Evolutionary conservation across 495 filamentous ascomycete genomes (phyloP), one percentile per base, ranked within the genome.

Genomic region (Geoglossum glabrum): DNA sequence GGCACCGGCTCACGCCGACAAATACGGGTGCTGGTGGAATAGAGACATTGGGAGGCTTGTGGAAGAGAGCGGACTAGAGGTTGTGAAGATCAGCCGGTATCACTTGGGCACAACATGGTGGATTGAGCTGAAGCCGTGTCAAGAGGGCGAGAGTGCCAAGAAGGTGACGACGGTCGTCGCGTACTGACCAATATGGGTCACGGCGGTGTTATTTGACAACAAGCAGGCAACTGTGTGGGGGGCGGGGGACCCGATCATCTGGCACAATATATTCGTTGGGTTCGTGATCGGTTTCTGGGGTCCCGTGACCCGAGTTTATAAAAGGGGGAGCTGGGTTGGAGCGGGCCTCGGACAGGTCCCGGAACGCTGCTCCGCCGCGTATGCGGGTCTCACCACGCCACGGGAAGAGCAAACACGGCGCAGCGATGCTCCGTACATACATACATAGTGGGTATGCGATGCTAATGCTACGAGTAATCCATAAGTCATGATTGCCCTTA

Each of bases 21-120:
- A 79, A 54, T 87, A 88, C 75, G 92, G 93, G 9, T 98, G 92
- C 72, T 97, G 90, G 90, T 94, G 86, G 82, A 98, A 98, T 70
- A 74, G 87, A 55, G 92, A 98, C 74, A 83, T 98, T 57, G 85
- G 83, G 58, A 69, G 68, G 57, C 79, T 97, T 66, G 80, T 96
- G 40, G 69, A 75, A 61, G 79, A 89, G 61, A 89, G 85, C 59
- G 90, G 87, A 23, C 69, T 98, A 64, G 85, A 89, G 71, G 72
- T 98, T 49, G 73, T 85, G 25, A 71, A 70, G 57, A 70, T 93
- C 26, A 79, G 79, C 61, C 68, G 79, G 33, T 79, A 73, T 67
- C 86, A 93, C 71, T 72, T 84, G 56, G 90, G 90, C 31, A 95
- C 89, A 19, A 83, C 81, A 5, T 86, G 80, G 78, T 73, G 74